Conservation (phyloP, 495 filamentous ascomycete genomes). For the Aspergillus olivimuriae region DNA sequence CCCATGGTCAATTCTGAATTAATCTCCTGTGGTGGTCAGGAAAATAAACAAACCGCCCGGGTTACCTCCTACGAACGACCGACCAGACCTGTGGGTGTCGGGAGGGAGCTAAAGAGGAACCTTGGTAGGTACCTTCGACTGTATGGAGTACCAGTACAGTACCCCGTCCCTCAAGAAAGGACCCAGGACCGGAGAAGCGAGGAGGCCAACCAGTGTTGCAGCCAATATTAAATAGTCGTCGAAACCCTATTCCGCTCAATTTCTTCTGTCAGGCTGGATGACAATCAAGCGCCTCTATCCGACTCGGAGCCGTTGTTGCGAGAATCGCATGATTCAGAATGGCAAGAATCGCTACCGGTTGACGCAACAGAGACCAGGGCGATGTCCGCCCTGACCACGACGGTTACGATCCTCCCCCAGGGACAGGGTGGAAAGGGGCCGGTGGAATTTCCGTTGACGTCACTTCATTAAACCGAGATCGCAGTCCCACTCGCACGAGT, state of each 20-base stretch:
- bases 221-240: slow-evolving; percentile 5
- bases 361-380: no score
- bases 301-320: background rate
- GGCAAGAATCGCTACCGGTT: background rate
- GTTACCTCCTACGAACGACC: no score
- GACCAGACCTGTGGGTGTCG: no score
- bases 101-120: no score
- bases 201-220: slow-evolving; percentile 11
- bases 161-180: background rate
- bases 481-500: background rate
- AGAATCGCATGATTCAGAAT: background rate
- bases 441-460: background rate
- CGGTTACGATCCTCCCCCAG: background rate
- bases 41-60: no score
- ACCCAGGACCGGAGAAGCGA: slow-evolving; percentile 8
- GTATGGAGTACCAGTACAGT: background rate
- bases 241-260: slow-evolving; percentile 7
- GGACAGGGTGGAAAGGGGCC: background rate
- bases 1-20: no score
- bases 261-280: background rate
- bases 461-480: background rate
- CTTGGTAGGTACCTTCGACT: no score
- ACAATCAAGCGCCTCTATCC: background rate
- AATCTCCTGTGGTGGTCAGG: no score
- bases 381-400: no score